phyloP scores from a whole-genome alignment of 352 stramenopile genomes.

The Globisporangium camurandrum region DNA sequence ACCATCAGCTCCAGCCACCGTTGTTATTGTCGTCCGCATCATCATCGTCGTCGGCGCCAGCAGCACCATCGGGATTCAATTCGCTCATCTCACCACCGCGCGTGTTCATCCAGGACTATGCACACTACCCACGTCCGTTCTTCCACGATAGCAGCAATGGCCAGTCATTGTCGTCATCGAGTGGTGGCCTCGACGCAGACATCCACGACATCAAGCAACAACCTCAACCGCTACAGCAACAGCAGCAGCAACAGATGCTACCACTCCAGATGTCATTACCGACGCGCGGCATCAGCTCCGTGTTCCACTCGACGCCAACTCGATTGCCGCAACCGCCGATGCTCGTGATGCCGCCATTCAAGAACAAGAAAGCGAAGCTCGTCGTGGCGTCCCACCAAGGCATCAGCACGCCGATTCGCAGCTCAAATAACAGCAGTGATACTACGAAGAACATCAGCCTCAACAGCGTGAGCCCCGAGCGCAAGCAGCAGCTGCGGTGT shows the following conservation, averaged over 20 bases:
- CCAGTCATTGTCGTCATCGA: neutral
- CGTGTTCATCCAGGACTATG: conserved; percentile 76
- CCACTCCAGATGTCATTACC: neutral
- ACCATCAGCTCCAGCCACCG: conserved; percentile 8
- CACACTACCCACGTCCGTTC: conserved; percentile 47
- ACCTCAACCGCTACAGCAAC: neutral
- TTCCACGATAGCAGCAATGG: conserved; percentile 38
- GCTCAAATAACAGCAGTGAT: conserved; percentile 3
- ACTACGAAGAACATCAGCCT: neutral
- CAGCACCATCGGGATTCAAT: conserved; percentile 62
- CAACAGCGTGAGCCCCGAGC: conserved; percentile 16
- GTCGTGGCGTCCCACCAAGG: neutral
- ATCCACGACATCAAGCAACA: conserved; percentile 16
- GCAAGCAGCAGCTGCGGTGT: conserved; percentile 71
- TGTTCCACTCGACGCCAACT: conserved; percentile 26
- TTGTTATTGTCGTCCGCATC: neutral
- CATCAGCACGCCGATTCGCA: conserved; percentile 11
- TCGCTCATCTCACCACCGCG: conserved; percentile 65
- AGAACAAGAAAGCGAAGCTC: conserved; percentile 44
- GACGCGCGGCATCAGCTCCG: neutral
- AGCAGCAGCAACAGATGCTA: neutral
- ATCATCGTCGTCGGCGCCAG: too few species aligned
- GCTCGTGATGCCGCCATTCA: conserved; percentile 66
- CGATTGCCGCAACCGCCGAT: conserved; percentile 46
- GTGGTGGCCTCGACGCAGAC: conserved; percentile 19